These are phyloP conservation scores for Clavariopsis aquatica DNA, from an alignment of 495 filamentous ascomycete genomes.

Conservation along the genomic window DNA sequence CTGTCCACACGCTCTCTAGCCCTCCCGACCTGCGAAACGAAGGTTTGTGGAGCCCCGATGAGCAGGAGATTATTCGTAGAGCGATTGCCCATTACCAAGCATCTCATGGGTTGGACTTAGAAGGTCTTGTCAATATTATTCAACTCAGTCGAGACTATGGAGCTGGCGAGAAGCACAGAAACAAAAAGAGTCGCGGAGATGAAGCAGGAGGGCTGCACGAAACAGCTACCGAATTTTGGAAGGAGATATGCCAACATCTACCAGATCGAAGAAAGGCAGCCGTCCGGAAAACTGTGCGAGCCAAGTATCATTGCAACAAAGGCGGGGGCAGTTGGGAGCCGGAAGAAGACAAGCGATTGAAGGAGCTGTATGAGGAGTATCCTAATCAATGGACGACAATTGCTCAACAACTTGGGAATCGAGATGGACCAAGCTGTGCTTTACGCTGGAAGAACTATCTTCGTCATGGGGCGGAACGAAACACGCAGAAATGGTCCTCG, in stretches of 20 bases:
- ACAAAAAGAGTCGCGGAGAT: background rate
- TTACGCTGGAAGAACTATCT: background rate
- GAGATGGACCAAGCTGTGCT: background rate
- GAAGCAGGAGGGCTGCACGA: background rate
- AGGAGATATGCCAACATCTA: background rate
- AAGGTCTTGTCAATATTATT: background rate
- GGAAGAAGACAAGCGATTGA: background rate
- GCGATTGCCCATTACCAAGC: background rate
- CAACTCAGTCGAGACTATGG: background rate
- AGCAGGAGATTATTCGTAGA: background rate
- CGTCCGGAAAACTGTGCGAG: background rate
- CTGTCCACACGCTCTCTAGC: background rate
- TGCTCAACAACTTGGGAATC: background rate
- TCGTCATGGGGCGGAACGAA: background rate
- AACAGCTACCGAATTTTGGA: slow-evolving; percentile 1
- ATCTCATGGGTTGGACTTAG: background rate
- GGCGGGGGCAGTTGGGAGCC: background rate
- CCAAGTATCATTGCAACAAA: background rate
- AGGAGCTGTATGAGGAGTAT: background rate
- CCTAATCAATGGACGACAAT: background rate
- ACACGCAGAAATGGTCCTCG: background rate
- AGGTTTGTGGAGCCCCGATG: background rate
- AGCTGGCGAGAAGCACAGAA: background rate
- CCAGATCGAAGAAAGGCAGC: background rate
- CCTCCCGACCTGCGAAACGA: background rate